phyloP scores from a whole-genome alignment of 1,284 basidiomycete species.

The Mycosarcoma mackinlayi region DNA sequence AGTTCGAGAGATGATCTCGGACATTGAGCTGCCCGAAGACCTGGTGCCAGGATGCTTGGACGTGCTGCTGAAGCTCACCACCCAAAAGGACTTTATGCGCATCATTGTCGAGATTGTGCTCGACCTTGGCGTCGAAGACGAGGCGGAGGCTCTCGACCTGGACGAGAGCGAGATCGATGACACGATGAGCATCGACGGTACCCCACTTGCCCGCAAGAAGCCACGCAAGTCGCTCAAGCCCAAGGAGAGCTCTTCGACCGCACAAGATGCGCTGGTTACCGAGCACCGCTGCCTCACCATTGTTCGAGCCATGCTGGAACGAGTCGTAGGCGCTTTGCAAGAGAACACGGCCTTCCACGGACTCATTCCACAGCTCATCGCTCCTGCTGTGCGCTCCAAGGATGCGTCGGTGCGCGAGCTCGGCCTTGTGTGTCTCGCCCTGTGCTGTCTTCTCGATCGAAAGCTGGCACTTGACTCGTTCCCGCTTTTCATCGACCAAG shows the following conservation, averaged over 20 bases:
- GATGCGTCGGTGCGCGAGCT: conserved; percentile 85
- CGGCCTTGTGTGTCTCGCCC: conserved; percentile 83
- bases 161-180: conserved; percentile 48
- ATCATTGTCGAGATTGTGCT: conserved; percentile 94
- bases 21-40: conserved; percentile 80
- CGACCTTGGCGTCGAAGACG: conserved; percentile 67
- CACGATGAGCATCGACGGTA: conserved; percentile 40
- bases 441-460: conserved; percentile 90
- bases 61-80: conserved; percentile 83
- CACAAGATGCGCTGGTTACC: conserved; percentile 44
- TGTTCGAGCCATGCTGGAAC: conserved; percentile 89
- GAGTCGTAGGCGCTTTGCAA: conserved; percentile 78
- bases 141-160: conserved; percentile 65
- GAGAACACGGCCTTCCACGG: conserved; percentile 95
- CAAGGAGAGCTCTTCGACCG: conserved; percentile 20
- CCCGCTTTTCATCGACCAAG: conserved; percentile 87
- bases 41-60: conserved; percentile 87
- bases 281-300: conserved; percentile 70
- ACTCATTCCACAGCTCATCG: conserved; percentile 86
- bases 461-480: conserved; percentile 91
- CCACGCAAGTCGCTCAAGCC: conserved; percentile 40
- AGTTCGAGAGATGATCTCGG: conserved; percentile 73
- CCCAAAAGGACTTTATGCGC: conserved; percentile 90
- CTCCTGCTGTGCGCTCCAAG: conserved; percentile 88
- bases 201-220: conserved; percentile 40